A percentile compares a stretch with the other conserved stretches of the same genome.
These are phyloP conservation scores for Oryza australiensis DNA, from an alignment of 176 grass and related monocot species.

Conservation along the genomic window DNA sequence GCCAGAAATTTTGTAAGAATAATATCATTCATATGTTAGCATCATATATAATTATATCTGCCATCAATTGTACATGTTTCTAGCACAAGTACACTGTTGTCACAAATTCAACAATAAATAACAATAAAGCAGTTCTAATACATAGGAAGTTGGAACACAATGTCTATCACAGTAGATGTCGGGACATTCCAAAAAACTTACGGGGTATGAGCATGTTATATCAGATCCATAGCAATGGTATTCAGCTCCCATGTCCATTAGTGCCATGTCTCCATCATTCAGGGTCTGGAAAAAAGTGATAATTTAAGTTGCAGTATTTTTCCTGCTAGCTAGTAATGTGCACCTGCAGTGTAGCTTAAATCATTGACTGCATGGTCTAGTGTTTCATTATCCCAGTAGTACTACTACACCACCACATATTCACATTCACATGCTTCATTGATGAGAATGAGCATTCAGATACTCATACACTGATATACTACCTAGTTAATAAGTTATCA, in stretches of 20 bases:
- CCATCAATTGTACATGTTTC: background rate
- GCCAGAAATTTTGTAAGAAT: background rate
- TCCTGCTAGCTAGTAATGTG: background rate
- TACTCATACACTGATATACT: background rate
- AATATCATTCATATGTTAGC: conserved; percentile 4
- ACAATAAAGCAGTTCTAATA: background rate
- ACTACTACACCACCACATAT: conserved; percentile 12
- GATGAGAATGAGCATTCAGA: background rate
- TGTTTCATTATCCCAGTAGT: background rate
- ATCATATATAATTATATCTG: background rate
- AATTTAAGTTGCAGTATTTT: background rate
- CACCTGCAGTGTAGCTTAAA: background rate
- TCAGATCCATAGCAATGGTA: conserved; percentile 94
- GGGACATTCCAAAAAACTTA: conserved; percentile 52
- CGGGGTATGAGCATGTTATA: conserved; percentile 98
- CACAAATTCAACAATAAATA: background rate
- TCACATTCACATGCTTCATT: background rate
- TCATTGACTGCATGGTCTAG: background rate
- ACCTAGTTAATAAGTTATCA: conserved; percentile 20
- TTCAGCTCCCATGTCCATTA: conserved; percentile 98
- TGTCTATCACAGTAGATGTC: background rate
- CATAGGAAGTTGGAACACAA: background rate
- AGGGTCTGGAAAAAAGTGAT: conserved; percentile 57
- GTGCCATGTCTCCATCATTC: conserved; percentile 88
- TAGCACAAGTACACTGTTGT: conserved; percentile 5